Evolutionary conservation across 768 basidiomycete genomes (phyloP), one percentile per base, ranked within the genome.

Genomic region (Termitomyces sp.): DNA sequence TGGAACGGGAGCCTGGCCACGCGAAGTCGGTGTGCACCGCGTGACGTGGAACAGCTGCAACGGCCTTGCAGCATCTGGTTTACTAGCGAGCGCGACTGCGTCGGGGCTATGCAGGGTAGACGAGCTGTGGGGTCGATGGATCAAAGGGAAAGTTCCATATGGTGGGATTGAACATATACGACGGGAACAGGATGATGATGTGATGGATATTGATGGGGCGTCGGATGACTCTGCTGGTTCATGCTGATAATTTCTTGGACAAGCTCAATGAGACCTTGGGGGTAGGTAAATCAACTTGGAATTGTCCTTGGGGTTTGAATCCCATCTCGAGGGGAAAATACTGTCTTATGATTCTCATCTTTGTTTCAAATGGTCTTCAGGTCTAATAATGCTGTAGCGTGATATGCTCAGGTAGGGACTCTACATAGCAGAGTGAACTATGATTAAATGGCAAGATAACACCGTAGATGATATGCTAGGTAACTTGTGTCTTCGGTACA

Each of bases 101-200:
- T 86, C 87, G 9, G 97, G 95, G 1, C 71, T 98, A 19, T 94
- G 89, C 63, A 75, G 96, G 49, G 78, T 98, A 10, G 95, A 99
- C 63, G 82, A 84, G 64, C 65, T 95, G 15, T 71, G 78, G 63
- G 93, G 94, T n/a, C 73, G 84, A 57, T 95, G 86, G 84, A 72
- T 82, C 42, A 81, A 76, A 50, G 84, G 82, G 46, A 81, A 75
- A 63, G 68, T 85, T 6, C 89, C 90, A 2, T 92, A 90, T 71
- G 76, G 75, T 28, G 76, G 81, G 46, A 73, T 92, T 23, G 76
- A 78, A 59, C 76, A 75, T 9, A 82, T 91, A 60, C 74, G 90
- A 57, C 74, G 75, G 64, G 89, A 89, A 62, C 70, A 72, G 23
- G 79, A 75, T 53, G 76, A 71, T 12, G 73, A 75, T 60, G 75